Evolutionary conservation across 2,329 filamentous ascomycete species (phyloP).

Genomic region (Sarocladium strictum): DNA sequence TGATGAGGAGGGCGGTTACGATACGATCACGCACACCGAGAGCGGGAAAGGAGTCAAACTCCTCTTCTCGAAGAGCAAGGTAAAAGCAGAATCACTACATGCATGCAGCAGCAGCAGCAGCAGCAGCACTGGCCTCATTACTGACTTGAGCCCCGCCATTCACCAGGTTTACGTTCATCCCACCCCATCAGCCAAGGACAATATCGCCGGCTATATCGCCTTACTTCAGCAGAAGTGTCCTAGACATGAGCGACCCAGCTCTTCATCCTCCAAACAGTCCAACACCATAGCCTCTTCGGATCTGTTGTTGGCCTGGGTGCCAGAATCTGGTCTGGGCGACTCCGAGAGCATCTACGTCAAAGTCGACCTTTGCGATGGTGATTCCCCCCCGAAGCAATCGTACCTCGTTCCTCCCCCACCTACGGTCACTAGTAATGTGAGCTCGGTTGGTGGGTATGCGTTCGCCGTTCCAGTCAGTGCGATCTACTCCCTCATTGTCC

Average conservation of each 20-base stretch:
- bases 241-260: slow-evolving; percentile 30
- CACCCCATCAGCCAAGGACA: slow-evolving; percentile 87
- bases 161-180: slow-evolving; percentile 89
- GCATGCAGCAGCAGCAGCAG: too few relatives aligned
- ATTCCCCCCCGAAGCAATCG: slow-evolving; percentile 75
- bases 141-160: slow-evolving; percentile 13
- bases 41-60: slow-evolving; percentile 84
- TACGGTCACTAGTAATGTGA: slow-evolving; percentile 69
- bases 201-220: slow-evolving; percentile 89
- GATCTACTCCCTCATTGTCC: slow-evolving; percentile 83
- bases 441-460: slow-evolving; percentile 71
- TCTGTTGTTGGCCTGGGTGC: slow-evolving; percentile 87
- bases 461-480: slow-evolving; percentile 88
- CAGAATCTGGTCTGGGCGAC: slow-evolving; percentile 81
- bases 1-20: slow-evolving; percentile 91
- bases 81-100: too few relatives aligned
- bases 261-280: slow-evolving; percentile 24
- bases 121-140: neutral
- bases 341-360: slow-evolving; percentile 88
- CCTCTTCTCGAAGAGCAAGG: slow-evolving; percentile 95
- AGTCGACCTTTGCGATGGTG: slow-evolving; percentile 79
- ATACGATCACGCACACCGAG: slow-evolving; percentile 78
- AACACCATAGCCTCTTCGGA: slow-evolving; percentile 55
- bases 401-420: slow-evolving; percentile 90
- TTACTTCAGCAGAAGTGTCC: slow-evolving; percentile 80